Base-by-base conservation (phyloP, 2,329 filamentous ascomycete species). In the Periconia sp. region DNA sequence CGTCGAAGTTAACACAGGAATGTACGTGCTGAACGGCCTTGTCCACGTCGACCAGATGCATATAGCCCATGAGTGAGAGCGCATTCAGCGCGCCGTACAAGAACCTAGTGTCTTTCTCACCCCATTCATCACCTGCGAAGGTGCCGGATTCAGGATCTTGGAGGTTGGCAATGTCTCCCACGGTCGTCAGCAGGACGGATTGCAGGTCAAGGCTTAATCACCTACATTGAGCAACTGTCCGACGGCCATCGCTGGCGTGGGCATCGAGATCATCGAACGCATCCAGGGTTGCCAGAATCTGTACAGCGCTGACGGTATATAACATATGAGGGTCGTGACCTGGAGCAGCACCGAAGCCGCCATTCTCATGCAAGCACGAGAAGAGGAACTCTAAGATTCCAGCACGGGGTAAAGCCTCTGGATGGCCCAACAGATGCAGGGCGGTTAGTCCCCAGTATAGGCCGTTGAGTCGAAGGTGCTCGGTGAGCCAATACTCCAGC, bases 401-500 rank as follows among this genome's bases (percentile, higher is more conserved):
- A 49, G 87, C 81, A 50, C 90, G 85, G 11, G 93, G 89, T 10
- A 99, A 83, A 2, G 89, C 91, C 57, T 95, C 85, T 1, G 92
- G 91, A 52, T 84, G 87, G 46, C 87, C 85, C 54, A 99, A 85
- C 27, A 97, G 82, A 78, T 96, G 89, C 41, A 97, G 83, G 7
- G 93, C 89, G 7, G 88, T 94, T 53, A 99, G 77, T 14, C 94
- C 94, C 94, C 94, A 99, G 76, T 99, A 99, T 45, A 99, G 84
- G 43, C 94, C 94, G 72, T 94, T 97, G 53, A 99, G 83, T 56
- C 94, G 91, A 62, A 99, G 82, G 73, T 99, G 94, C 76, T 99
- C 93, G 14, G 94, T 99, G 71, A 97, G 82, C 89, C 93, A 97
- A 79, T 97, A 99, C 74, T 97, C 92, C 65, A 96, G 87, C 76